Base-by-base conservation (phyloP, 2,329 filamentous ascomycete species). In the Fusarium phyllophilum region DNA sequence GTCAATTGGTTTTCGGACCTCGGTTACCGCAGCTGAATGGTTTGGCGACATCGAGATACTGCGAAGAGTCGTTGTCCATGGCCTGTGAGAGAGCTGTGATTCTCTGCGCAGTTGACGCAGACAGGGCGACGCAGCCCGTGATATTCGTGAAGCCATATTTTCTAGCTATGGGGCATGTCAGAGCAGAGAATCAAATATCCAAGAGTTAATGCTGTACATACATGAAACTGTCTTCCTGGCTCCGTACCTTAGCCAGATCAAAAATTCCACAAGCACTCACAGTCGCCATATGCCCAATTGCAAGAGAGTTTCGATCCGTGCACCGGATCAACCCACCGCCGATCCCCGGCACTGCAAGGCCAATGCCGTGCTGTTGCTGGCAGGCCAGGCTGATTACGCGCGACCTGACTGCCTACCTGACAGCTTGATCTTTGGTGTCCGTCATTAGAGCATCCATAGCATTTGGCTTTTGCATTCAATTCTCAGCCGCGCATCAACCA, bases 1-100 rank as follows among this genome's bases (percentile, higher is more conserved):
- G 74, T 88, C 83, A 66, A 84, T 81, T 3, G 86, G 86, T 33
- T 86, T 78, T 39, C 75, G 80, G 26, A 68, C 60, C 49, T 78
- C 65, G 24, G 74, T 67, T 12, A 74, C 69, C 22, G 78, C 70
- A 14, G 81, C 77, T 52, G 76, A 77, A 52, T 77, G 73, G 18
- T 64, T 68, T 45, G 70, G 66, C 24, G 74, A 68, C 22, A 79
- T 82, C 33, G 81, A 79, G 64, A 81, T 77, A 60, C 48, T 73
- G 41, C 77, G 78, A 54, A 68, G 41, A 59, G 74, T 62, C 49
- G 71, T 61, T 54, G 70, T 66, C 71, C 72, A 78, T 49, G 76
- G 72, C 44, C 55, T 66, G 18, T 73, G 67, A 22, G 68, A 52
- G 22, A 65, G 31, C 29, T 59, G 38, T n/a, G 68, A 59, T 62